Base-by-base conservation (phyloP, 768 basidiomycete species). In the Leucocoprinus leucothites region DNA sequence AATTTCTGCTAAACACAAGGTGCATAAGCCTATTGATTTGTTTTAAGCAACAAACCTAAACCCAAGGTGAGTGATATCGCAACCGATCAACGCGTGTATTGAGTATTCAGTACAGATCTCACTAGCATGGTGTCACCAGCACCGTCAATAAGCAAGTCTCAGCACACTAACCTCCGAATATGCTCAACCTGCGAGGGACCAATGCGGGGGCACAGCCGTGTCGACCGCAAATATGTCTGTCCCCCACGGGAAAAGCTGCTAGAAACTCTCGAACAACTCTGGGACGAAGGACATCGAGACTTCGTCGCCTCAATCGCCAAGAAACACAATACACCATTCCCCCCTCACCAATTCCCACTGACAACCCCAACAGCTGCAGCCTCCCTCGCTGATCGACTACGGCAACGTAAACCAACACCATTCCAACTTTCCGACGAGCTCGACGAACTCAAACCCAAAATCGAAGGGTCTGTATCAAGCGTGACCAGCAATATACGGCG, bases 231-330 rank as follows among this genome's bases (percentile, higher is more conserved):
- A 31, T 11, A 35, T 6, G 24, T 53, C 42, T 53, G 52, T n/a
- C 52, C 52, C 14, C 21, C 44, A 4, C 44, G 43, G 26, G 44
- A 53, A 24, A 46, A 53, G 24, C 19, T 46, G 9, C 45, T 24
- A 31, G 43, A 53, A 21, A 53, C 42, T 14, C 52, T 53, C 6
- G 43, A 14, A 16, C 52, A 53, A 25, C 52, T 53, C 14, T 53
- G 43, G 43, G 41, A 53, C 19, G 52, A 53, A 34, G 52, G 52
- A 31, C 52, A 53, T 44, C 52, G 42, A 24, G 52, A 38, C 7
- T 53, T 53, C 18, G 52, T 53, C 44, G 34, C 22, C 9, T 28
- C 31, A 14, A 38, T 46, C 13, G 18, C 24, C 8, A 26, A 13
- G 22, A 45, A 22, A 24, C 42, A 36, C 8, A 34, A 28, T 6